phyloP scores from a whole-genome alignment of 768 basidiomycete genomes.

The Galerina sulciceps region DNA sequence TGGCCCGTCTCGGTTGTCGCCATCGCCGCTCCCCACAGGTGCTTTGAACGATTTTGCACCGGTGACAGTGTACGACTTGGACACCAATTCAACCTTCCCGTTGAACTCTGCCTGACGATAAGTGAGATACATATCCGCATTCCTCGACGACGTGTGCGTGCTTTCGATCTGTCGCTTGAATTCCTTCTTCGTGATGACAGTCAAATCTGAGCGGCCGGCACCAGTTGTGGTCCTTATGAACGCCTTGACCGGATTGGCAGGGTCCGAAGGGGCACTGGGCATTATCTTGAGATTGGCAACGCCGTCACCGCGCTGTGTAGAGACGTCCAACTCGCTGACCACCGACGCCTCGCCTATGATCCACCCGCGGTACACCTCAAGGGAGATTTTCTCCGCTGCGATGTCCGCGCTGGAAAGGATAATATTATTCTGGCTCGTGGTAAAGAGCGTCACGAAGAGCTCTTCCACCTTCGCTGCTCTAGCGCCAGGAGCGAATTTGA shows the following conservation, averaged over 20 bases:
- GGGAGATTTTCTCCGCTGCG: conserved; percentile 36
- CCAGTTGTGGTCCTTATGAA: conserved; percentile 53
- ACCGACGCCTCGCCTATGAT: conserved; percentile 63
- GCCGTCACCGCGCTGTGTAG: conserved; percentile 55
- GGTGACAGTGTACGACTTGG: conserved; percentile 43
- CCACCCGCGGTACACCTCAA: conserved; percentile 59
- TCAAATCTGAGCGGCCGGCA: conserved; percentile 55
- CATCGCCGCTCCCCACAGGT: conserved; percentile 2
- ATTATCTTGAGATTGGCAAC: conserved; percentile 51
- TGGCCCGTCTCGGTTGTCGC: conserved; percentile 8
- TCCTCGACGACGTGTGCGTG: conserved; percentile 50
- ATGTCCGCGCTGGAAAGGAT: conserved; percentile 48
- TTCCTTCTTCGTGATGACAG: conserved; percentile 42
- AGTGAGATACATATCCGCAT: conserved; percentile 59
- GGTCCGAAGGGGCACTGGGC: conserved; percentile 40
- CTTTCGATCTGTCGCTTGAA: conserved; percentile 51
- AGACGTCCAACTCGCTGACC: conserved; percentile 42
- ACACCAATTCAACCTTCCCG: conserved; percentile 48
- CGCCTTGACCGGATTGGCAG: conserved; percentile 36
- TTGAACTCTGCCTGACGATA: conserved; percentile 55
- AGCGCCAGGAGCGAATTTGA: conserved; percentile 51
- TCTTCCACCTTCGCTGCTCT: conserved; percentile 38
- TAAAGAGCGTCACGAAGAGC: conserved; percentile 49
- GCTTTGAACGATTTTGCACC: conserved; percentile 23
- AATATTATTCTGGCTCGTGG: conserved; percentile 42